Evolutionary conservation across 345 rosid genomes (phyloP), one percentile per base, ranked within the genome.

Genomic region (Leavenworthia alabamica): DNA sequence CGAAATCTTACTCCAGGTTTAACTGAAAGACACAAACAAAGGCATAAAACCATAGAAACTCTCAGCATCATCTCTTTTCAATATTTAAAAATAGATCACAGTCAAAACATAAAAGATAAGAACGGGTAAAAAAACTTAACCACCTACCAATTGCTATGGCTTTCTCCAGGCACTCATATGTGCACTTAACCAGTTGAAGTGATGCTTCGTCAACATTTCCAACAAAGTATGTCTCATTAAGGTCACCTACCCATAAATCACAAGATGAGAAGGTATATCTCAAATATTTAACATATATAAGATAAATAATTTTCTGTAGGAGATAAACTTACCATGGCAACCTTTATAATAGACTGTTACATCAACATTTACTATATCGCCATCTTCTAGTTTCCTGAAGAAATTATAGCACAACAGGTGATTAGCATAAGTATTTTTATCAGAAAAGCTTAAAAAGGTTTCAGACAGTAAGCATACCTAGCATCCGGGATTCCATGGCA

Each of bases 401-500:
- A 33, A 71, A 76, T 20, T 8, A 56, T 45, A 67, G 51, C 13
- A 65, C 40, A 67, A 40, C 24, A 46, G 44, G 39, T 48, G 4
- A 16, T 29, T 19, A 52, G 50, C 9, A 3, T 35, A 11, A 64
- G 45, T 16, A 55, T 36, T 31, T 12, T 29, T 45, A 3, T 49
- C 3, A n/a, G 15, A 47, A 24, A 47, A 4, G 13, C 2, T 63
- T 4, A 15, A 10, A 35, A 23, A 31, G 7, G 0, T 23, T 63
- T n/a, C 14, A 29, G 37, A 31, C 24, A 32, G 47, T 20, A 43
- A 11, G 60, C 44, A 56, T 74, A 89, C 98, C 98, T 83, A 42
- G 99, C 96, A 77, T 93, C 99, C 35, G 99, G 99, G 74, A 93
- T 85, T 66, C 99, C 99, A 77, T 93, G 99, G 79, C 99, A 93